phyloP scores from a whole-genome alignment of 345 rosid species.

The Melaleuca alternifolia region DNA sequence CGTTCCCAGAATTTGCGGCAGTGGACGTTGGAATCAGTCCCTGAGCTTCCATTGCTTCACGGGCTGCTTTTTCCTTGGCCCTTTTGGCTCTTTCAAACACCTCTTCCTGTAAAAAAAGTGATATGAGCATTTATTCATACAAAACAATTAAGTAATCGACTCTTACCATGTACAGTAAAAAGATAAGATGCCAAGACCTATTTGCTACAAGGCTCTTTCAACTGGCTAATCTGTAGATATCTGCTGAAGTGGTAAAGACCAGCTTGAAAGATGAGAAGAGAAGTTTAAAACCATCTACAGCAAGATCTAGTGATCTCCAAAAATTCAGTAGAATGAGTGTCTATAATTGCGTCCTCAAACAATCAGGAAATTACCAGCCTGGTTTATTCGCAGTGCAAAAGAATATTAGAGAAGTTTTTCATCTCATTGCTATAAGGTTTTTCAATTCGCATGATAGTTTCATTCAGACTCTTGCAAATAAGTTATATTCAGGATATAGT shows the following conservation, averaged over 20 bases:
- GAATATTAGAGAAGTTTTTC: not conserved
- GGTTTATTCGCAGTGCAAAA: not conserved
- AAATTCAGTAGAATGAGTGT: not conserved
- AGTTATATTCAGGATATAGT: not conserved
- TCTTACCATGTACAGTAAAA: not conserved
- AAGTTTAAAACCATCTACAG: not conserved
- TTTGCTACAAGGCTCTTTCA: not conserved
- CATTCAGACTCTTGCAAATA: not conserved
- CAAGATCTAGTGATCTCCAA: not conserved
- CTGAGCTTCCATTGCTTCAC: conserved; percentile 51
- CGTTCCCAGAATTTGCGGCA: conserved; percentile 4
- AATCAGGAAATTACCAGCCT: not conserved
- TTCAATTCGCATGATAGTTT: not conserved
- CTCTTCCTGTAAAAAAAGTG: conserved; percentile 42
- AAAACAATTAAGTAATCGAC: not conserved
- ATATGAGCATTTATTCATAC: not conserved
- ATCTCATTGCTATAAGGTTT: not conserved
- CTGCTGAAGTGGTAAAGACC: not conserved
- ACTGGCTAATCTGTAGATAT: not conserved
- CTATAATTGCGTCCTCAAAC: not conserved
- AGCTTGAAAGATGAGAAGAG: not conserved
- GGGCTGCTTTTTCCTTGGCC: conserved; percentile 77
- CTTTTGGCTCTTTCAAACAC: conserved; percentile 70
- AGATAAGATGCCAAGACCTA: not conserved
- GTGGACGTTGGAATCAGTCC: conserved; percentile 30